Base-by-base conservation (phyloP, 139 green algal genomes). In the Chlamydomonas applanata region DNA sequence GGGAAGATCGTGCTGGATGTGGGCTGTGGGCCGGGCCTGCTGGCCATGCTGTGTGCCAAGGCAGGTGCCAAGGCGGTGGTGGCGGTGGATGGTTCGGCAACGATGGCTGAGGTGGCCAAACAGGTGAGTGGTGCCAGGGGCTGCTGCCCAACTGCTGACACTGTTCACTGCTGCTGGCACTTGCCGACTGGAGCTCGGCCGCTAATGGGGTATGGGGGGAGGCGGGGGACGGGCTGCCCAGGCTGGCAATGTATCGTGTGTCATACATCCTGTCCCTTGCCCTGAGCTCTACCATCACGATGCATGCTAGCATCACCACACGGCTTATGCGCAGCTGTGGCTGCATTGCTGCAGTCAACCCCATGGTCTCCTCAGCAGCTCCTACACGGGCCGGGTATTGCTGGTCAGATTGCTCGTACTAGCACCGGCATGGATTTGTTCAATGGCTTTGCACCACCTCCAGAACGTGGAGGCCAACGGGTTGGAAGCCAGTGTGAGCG, bases 1-100 rank as follows among this genome's bases (percentile, higher is more conserved):
- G 59, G 29, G 24, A 66, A 66, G 59, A 30, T 66, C 35, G 59
- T 66, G 24, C 25, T 66, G 17, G 59, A 66, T 35, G 25, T 66
- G 11, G 59, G 59, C 2, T 66, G 59, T 35, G 59, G 59, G 3
- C 59, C 59, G 30, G 59, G 59, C n/a, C 59, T 40, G 11, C 59
- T 66, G 25, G 59, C 59, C 17, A 66, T 66, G 59, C 29, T 66
- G 59, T 40, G 59, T 66, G 59, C 59, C 24, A 29, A 66, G 59
- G 59, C 24, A 66, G 59, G 59, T 4, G 59, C 59, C 11, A 30
- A 35, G 59, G n/a, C 29, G 3, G 59, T 66, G 59, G 30, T 66
- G 17, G 59, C 59, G 11, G 59, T 66, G n/a, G 59, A 66, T 35
- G 59, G 59, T 24, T 66, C 59, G 22, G 59, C 59, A 34, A 22